These are phyloP conservation scores for Russula sp. DNA, from an alignment of 768 basidiomycete species.

Conservation along the genomic window DNA sequence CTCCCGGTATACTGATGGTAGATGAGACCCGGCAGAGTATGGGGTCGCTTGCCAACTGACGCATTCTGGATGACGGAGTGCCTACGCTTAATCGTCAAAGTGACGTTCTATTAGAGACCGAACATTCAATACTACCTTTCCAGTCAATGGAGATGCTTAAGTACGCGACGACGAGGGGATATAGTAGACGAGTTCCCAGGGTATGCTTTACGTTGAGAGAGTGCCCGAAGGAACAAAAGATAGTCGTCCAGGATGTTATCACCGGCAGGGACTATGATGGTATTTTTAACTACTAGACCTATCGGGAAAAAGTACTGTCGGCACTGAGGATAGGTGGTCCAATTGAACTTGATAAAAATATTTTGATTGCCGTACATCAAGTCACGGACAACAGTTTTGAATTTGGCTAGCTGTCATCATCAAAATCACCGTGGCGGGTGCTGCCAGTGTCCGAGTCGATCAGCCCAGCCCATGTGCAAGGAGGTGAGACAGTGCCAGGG, in stretches of 20 bases:
- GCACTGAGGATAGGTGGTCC: background rate
- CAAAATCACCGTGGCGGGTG: background rate
- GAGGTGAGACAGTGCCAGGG: background rate
- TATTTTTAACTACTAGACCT: background rate
- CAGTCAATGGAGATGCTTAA: constrained; percentile 7
- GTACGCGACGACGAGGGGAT: background rate
- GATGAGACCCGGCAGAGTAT: constrained; percentile 4
- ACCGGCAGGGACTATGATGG: background rate
- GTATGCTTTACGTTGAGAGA: background rate
- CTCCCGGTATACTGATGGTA: constrained; percentile 1
- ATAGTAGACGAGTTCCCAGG: background rate
- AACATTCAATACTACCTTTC: constrained; percentile 13
- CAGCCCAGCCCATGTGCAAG: background rate
- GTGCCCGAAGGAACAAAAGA: background rate
- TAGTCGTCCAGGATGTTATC: constrained; percentile 8
- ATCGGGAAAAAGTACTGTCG: background rate
- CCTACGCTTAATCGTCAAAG: background rate
- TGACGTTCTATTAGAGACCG: background rate
- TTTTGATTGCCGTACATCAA: background rate
- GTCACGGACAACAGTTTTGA: background rate
- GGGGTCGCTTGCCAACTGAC: constrained; percentile 11
- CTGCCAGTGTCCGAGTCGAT: too few species aligned
- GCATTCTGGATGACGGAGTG: background rate
- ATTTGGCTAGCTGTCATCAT: constrained; percentile 11
- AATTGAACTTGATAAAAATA: background rate